These are phyloP conservation scores for Combretum micranthum DNA, from an alignment of 345 rosid species.

Conservation along the genomic window DNA sequence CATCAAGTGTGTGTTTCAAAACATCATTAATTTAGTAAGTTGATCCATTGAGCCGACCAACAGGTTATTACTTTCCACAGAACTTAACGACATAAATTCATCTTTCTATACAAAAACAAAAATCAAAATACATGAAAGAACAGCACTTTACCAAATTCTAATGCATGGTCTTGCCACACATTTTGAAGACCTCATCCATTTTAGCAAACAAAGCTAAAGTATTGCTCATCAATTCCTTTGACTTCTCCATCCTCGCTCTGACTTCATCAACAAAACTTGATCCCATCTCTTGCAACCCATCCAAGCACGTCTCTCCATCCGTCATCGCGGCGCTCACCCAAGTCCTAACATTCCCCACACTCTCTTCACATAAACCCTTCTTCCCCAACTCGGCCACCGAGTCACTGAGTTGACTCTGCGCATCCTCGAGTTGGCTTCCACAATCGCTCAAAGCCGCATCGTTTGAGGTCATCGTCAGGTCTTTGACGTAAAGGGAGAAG, in stretches of 20 bases:
- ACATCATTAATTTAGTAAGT: no score
- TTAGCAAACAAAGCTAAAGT: conserved; percentile 65
- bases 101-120: not conserved
- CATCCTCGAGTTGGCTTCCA: conserved; percentile 37
- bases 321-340: conserved; percentile 24
- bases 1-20: no score
- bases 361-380: conserved; percentile 4
- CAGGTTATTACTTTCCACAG: no score
- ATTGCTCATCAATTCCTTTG: conserved; percentile 46
- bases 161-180: conserved; percentile 34
- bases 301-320: conserved; percentile 20
- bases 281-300: conserved; percentile 22
- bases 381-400: conserved; percentile 12
- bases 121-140: not conserved
- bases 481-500: conserved; percentile 25
- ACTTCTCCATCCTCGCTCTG: conserved; percentile 30
- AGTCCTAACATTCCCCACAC: conserved; percentile 11
- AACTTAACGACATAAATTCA: no score
- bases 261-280: conserved; percentile 36
- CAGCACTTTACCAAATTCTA: conserved; percentile 8
- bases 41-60: no score
- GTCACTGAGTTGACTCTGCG: conserved; percentile 30
- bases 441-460: conserved; percentile 56
- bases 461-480: conserved; percentile 7
- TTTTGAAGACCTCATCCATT: conserved; percentile 34